phyloP scores from a whole-genome alignment of 2,329 filamentous ascomycete genomes.

The Ophiostoma ips region DNA sequence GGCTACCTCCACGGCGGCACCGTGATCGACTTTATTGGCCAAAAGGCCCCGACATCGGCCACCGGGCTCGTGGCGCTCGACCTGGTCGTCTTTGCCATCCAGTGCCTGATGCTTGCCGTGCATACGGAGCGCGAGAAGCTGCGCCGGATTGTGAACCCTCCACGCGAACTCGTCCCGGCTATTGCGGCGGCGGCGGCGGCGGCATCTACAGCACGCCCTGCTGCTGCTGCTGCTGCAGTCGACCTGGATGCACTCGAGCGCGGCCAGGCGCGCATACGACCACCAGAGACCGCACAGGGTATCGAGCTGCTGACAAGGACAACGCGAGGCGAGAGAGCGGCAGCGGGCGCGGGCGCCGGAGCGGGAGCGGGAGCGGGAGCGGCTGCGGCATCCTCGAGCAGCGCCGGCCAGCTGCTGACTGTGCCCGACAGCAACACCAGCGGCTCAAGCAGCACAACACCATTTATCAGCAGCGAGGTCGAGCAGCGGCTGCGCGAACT shows the following conservation, averaged over 20 bases:
- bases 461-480: constrained; percentile 10
- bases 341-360: too few relatives aligned
- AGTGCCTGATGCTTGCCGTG: constrained; percentile 51
- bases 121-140: constrained; percentile 46
- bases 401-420: too few relatives aligned
- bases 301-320: constrained; percentile 29
- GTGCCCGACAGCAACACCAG: too few relatives aligned
- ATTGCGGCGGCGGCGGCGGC: constrained; percentile 8
- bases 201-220: constrained; percentile 7
- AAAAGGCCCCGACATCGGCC: constrained; percentile 45
- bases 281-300: constrained; percentile 25
- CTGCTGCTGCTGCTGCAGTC: constrained; percentile 14
- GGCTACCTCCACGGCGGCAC: constrained; percentile 56
- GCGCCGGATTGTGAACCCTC: constrained; percentile 31
- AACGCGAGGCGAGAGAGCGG: neutral
- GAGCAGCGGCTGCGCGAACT: constrained; percentile 4
- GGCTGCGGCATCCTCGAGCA: too few relatives aligned
- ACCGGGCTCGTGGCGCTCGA: constrained; percentile 43
- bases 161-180: neutral
- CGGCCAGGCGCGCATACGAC: constrained; percentile 2
- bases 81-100: constrained; percentile 38
- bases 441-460: neutral
- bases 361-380: too few relatives aligned
- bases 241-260: neutral
- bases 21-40: constrained; percentile 54